Base-by-base conservation (phyloP, 2,329 filamentous ascomycete species). In the Raffaelea deltoideospora region DNA sequence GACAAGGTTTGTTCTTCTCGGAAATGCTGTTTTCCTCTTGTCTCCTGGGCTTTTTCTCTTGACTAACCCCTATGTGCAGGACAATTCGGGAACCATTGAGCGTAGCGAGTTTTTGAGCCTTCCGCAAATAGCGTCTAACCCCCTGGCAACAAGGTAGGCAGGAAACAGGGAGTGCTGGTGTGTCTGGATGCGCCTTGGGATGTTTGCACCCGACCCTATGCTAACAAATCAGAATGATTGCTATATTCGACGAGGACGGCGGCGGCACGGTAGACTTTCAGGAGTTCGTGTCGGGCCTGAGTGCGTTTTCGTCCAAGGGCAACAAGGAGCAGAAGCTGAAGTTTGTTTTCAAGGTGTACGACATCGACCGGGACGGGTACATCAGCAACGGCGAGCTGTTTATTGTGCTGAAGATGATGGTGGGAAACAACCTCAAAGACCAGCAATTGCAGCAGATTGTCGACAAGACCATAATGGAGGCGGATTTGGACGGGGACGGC, bases 361-460 rank as follows among this genome's bases (percentile, higher is more conserved):
- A 98, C 58, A 96, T 98, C 53, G 90, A 98, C 61, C 84, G 90
- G 42, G 90, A 98, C 59, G 90, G 90, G 19, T 98, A 83, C 64
- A 98, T 98, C 54, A 93, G 84, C 66, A 98, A 98, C 60, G 90
- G 90, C 51, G 90, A 98, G 67, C 73, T 98, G 35, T 98, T 96
- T 60, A 96, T 98, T 52, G 90, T 98, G 53, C 71, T 98, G 52
- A 98, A 98, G 80, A 98, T 98, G 90, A 98, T 98, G 90, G 90
- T 98, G 35, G 90, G 90, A 41, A 95, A 83, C 65, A 98, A 98
- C 60, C 65, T 98, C 53, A 98, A 98, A 70, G 90, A 98, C 59
- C 85, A 95, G 62, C 90, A 98, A 64, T 64, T 98, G 56, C 90
- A 98, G 65, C 90, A 88, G 74, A 98, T 98, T 56, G 90, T 98